Percentiles rank a stretch among this genome's conserved stretches.
Conservation (phyloP, 169 alveolate species). For the Sarcocystis neurona region DNA sequence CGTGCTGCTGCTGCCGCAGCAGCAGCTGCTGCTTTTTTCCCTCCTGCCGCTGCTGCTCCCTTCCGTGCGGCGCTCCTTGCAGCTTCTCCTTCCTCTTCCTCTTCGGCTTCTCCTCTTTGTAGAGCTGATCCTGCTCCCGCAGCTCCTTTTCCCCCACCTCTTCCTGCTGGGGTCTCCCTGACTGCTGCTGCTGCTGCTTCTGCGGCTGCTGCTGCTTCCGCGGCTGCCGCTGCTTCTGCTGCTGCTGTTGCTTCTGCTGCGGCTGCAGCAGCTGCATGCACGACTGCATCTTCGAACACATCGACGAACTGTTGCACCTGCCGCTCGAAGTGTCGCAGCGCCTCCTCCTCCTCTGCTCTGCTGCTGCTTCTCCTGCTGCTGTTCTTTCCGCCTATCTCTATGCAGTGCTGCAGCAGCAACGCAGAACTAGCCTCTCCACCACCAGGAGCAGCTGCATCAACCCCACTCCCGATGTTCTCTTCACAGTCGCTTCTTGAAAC, state of each 20-base stretch:
- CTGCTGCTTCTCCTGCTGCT: too few species aligned
- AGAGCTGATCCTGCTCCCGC: background rate
- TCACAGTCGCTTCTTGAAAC: too few species aligned
- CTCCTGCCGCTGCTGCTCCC: background rate
- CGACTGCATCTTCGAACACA: too few species aligned
- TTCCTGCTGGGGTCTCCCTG: background rate
- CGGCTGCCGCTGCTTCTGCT: constrained; percentile 22
- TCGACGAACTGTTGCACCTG: too few species aligned
- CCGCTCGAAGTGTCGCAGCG: too few species aligned
- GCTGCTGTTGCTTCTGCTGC: background rate
- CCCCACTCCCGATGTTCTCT: too few species aligned
- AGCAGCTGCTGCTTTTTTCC: constrained; percentile 18
- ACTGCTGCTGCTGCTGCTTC: background rate
- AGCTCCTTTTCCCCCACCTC: background rate
- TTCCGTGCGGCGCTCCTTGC: background rate
- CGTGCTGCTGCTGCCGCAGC: background rate
- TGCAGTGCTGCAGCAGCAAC: too few species aligned
- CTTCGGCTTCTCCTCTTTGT: background rate
- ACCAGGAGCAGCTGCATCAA: too few species aligned
- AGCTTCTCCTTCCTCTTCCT: background rate
- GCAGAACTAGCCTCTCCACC: too few species aligned
- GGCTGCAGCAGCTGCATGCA: background rate
- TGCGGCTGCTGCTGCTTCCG: background rate
- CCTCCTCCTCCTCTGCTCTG: too few species aligned
- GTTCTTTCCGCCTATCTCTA: too few species aligned